Evolutionary conservation across 2,329 filamentous ascomycete genomes (phyloP).

Genomic region (Mycosphaerella sp.): DNA sequence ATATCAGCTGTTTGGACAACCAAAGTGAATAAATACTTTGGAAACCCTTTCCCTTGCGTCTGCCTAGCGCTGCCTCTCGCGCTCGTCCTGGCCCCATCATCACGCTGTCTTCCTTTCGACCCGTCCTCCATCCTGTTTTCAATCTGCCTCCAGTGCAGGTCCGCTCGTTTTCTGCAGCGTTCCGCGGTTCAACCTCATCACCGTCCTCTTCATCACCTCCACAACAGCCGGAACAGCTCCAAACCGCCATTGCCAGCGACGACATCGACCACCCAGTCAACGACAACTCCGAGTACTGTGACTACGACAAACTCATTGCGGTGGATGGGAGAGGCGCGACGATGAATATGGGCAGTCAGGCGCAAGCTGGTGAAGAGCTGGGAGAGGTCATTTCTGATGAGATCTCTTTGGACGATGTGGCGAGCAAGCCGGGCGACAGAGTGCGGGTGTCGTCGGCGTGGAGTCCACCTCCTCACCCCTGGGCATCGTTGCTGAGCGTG

Average conservation of each 20-base stretch:
- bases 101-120: conserved; percentile 8
- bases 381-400: conserved; percentile 67
- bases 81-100: conserved; percentile 5
- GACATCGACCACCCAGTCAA: neutral
- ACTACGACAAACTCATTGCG: neutral
- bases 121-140: conserved; percentile 10
- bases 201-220: neutral
- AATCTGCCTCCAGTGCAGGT: conserved; percentile 14
- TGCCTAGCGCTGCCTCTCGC: conserved; percentile 11
- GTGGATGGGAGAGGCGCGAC: conserved; percentile 7
- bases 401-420: conserved; percentile 73
- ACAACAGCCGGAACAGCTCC: neutral
- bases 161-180: conserved; percentile 15
- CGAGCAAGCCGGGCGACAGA: conserved; percentile 30
- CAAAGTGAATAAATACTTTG: neutral
- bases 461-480: conserved; percentile 61
- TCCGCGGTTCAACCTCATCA: conserved; percentile 3
- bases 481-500: conserved; percentile 75
- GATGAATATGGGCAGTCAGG: conserved; percentile 39
- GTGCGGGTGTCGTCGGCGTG: conserved; percentile 6
- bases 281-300: conserved; percentile 4
- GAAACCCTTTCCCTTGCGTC: neutral
- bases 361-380: conserved; percentile 52
- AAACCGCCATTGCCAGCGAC: conserved; percentile 4
- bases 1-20: neutral